Evolutionary conservation across 352 stramenopile genomes (phyloP).

Genomic region (Globisporangium nunn): DNA sequence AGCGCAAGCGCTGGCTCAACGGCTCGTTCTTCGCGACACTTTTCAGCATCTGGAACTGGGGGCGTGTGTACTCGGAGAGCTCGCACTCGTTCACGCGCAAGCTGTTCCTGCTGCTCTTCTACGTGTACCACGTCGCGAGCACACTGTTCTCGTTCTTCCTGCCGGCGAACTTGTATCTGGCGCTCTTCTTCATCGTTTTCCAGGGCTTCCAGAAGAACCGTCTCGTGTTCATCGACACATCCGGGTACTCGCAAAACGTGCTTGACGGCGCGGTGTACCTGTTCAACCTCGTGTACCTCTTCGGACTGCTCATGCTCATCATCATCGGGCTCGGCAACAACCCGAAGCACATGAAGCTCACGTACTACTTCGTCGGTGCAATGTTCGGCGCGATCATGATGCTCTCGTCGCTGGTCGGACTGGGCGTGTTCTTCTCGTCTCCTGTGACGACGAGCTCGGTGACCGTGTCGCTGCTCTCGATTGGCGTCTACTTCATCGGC

Average conservation of each 20-base stretch:
- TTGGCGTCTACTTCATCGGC: constrained; percentile 83
- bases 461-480: constrained; percentile 53
- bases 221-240: constrained; percentile 77
- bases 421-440: constrained; percentile 73
- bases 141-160: constrained; percentile 69
- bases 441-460: constrained; percentile 43
- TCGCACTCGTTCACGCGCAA: constrained; percentile 69
- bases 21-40: constrained; percentile 84
- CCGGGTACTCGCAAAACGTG: constrained; percentile 43
- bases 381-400: constrained; percentile 78
- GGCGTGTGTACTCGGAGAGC: constrained; percentile 78
- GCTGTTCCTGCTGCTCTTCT: constrained; percentile 59
- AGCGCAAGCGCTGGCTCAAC: constrained; percentile 85
- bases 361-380: constrained; percentile 73
- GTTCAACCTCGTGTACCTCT: constrained; percentile 77
- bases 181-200: constrained; percentile 84
- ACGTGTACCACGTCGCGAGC: constrained; percentile 72
- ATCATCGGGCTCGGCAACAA: constrained; percentile 86
- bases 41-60: constrained; percentile 84
- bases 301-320: constrained; percentile 74
- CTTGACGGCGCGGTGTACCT: constrained; percentile 62
- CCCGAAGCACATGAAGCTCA: constrained; percentile 84
- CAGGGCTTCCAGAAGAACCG: constrained; percentile 86
- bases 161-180: constrained; percentile 78
- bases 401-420: constrained; percentile 56